Percentiles rank a stretch among this genome's conserved stretches.
These are phyloP conservation scores for Casaregolazyma suthepensis DNA, from an alignment of 1,139 yeast genomes.

Conservation along the genomic window DNA sequence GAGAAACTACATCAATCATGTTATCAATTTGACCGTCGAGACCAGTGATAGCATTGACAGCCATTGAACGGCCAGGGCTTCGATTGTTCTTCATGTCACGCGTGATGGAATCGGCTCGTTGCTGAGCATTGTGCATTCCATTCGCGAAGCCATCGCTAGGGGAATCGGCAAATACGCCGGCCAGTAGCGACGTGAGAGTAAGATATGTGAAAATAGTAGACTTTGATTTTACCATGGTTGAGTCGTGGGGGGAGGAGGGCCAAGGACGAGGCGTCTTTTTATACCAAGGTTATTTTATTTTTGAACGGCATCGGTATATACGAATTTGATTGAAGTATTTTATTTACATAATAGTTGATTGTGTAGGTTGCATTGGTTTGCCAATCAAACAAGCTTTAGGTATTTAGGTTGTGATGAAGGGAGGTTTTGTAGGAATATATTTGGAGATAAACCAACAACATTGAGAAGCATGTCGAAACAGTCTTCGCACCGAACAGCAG, in stretches of 20 bases:
- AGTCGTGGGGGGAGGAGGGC: not conserved
- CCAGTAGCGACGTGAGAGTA: not conserved
- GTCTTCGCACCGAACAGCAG: slow-evolving; percentile 24
- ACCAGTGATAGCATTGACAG: slow-evolving; percentile 26
- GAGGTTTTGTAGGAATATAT: not conserved
- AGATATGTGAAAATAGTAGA: not conserved
- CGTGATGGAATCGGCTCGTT: slow-evolving; percentile 18
- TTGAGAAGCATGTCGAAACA: slow-evolving; percentile 14
- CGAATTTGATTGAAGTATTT: not conserved
- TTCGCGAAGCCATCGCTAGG: slow-evolving; percentile 2
- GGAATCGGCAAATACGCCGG: not conserved
- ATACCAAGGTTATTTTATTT: not conserved
- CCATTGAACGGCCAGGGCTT: slow-evolving; percentile 22
- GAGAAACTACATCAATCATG: slow-evolving; percentile 21
- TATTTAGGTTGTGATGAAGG: no score
- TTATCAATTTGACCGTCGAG: slow-evolving; percentile 31
- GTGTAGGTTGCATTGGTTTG: not conserved
- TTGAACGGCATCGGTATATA: not conserved
- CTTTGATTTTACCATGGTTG: not conserved
- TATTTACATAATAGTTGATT: not conserved
- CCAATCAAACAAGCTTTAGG: no score
- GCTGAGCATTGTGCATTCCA: slow-evolving; percentile 19
- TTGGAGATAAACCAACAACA: not conserved
- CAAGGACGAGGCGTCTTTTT: not conserved
- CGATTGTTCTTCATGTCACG: slow-evolving; percentile 19